Conservation (phyloP, 148 eudicot genomes). For the Vaccinium darrowii region DNA sequence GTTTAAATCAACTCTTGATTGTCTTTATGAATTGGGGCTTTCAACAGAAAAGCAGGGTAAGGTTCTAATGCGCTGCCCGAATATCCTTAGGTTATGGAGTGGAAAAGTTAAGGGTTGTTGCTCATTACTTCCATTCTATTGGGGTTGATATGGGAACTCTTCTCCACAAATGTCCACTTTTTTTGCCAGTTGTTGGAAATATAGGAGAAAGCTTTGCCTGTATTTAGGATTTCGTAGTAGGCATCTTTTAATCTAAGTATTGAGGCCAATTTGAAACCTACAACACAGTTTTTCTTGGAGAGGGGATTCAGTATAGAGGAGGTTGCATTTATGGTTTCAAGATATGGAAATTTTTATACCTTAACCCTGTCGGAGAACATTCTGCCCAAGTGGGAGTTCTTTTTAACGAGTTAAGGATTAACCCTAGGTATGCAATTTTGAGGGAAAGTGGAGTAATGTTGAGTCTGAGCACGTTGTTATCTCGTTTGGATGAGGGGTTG, state of each 20-base stretch:
- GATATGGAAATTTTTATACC: slow-evolving; percentile 64
- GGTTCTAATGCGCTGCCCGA: slow-evolving; percentile 44
- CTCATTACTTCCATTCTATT: too few relatives aligned
- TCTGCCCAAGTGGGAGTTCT: too few relatives aligned
- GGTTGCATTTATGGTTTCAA: slow-evolving; percentile 57
- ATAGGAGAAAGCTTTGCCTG: too few relatives aligned
- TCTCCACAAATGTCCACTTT: too few relatives aligned
- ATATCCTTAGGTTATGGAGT: too few relatives aligned
- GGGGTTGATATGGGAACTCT: too few relatives aligned
- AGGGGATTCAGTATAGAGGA: slow-evolving; percentile 40
- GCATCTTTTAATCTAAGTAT: background rate
- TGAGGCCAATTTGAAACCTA: too few relatives aligned
- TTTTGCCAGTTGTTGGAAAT: too few relatives aligned
- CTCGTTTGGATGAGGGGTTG: slow-evolving; percentile 52
- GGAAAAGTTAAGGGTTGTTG: too few relatives aligned
- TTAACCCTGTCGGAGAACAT: slow-evolving; percentile 50
- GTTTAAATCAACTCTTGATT: slow-evolving; percentile 61
- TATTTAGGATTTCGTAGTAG: too few relatives aligned
- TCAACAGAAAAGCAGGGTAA: slow-evolving; percentile 56
- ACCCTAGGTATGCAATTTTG: slow-evolving; percentile 61
- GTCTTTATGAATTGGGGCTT: slow-evolving; percentile 76
- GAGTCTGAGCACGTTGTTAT: slow-evolving; percentile 57
- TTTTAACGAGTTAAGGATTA: slow-evolving; percentile 38
- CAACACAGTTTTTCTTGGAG: slow-evolving; percentile 50
- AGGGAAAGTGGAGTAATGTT: slow-evolving; percentile 52